phyloP scores from a whole-genome alignment of 768 basidiomycete genomes.

The Phallus indusiatus region DNA sequence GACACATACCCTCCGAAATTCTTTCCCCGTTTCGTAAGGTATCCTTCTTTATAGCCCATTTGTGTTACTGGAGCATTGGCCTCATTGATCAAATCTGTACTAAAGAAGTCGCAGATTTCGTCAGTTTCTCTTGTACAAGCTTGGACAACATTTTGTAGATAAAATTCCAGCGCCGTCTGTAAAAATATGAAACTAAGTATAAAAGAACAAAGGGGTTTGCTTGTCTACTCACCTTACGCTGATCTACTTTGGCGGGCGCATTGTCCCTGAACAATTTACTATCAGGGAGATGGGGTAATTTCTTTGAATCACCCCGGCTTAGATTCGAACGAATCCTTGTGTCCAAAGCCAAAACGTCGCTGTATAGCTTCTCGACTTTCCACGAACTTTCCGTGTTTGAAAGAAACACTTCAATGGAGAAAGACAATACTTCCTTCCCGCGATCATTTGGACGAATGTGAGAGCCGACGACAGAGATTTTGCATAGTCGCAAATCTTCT shows the following conservation, averaged over 20 bases:
- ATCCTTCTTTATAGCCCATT: slow-evolving; percentile 86
- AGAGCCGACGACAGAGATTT: slow-evolving; percentile 64
- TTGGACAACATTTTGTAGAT: slow-evolving; percentile 74
- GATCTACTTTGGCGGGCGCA: slow-evolving; percentile 93
- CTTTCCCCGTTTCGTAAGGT: slow-evolving; percentile 92
- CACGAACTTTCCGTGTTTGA: slow-evolving; percentile 57
- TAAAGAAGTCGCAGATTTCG: slow-evolving; percentile 88
- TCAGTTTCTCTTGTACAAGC: slow-evolving; percentile 81
- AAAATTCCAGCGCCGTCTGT: slow-evolving; percentile 54
- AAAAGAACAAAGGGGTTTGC: neutral
- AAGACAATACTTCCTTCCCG: slow-evolving; percentile 87
- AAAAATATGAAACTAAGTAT: neutral
- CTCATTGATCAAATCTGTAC: slow-evolving; percentile 76
- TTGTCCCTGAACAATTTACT: slow-evolving; percentile 94
- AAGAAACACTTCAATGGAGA: slow-evolving; percentile 55
- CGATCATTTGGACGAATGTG: slow-evolving; percentile 83
- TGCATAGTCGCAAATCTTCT: slow-evolving; percentile 64
- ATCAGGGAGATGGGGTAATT: slow-evolving; percentile 76
- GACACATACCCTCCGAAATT: slow-evolving; percentile 74
- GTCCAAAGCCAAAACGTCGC: slow-evolving; percentile 85
- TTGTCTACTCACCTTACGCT: slow-evolving; percentile 65
- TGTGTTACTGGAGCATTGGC: slow-evolving; percentile 69
- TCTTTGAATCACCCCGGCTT: slow-evolving; percentile 49
- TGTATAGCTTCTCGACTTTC: slow-evolving; percentile 89
- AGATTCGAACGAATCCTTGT: slow-evolving; percentile 50